phyloP scores from a whole-genome alignment of 78 protist species.

The Monosiga brevicollis region DNA sequence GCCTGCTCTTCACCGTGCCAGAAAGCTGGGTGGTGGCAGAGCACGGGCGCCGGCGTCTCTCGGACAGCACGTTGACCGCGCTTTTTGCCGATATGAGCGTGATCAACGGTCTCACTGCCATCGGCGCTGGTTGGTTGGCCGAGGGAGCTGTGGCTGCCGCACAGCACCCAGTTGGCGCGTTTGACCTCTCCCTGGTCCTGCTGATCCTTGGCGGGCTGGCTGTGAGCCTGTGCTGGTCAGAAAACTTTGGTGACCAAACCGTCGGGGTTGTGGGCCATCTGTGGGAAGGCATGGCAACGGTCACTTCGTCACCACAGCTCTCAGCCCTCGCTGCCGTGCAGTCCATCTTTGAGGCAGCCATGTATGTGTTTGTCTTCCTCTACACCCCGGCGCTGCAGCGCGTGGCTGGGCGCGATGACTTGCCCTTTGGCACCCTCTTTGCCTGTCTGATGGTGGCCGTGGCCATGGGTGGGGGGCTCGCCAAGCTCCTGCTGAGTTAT shows the following conservation, averaged over 20 bases:
- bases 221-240: constrained; percentile 46
- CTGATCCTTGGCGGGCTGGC: not conserved
- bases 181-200: not conserved
- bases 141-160: not conserved
- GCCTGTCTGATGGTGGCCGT: constrained; percentile 71
- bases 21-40: constrained; percentile 84
- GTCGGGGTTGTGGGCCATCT: not conserved
- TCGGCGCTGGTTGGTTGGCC: not conserved
- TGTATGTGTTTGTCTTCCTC: constrained; percentile 87
- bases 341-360: constrained; percentile 81
- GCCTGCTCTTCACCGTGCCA: constrained; percentile 79
- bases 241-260: constrained; percentile 60
- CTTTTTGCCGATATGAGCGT: not conserved
- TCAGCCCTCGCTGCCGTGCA: constrained; percentile 58
- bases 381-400: constrained; percentile 82
- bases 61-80: not conserved
- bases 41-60: not conserved
- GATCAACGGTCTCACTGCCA: not conserved
- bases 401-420: not conserved
- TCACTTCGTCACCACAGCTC: not conserved
- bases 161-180: not conserved
- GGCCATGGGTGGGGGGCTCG: constrained; percentile 70
- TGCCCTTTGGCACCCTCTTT: constrained; percentile 75
- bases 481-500: not conserved
- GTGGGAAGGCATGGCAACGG: not conserved